Evolutionary conservation across 345 rosid species (phyloP).

Genomic region (Lepidium sativum): DNA sequence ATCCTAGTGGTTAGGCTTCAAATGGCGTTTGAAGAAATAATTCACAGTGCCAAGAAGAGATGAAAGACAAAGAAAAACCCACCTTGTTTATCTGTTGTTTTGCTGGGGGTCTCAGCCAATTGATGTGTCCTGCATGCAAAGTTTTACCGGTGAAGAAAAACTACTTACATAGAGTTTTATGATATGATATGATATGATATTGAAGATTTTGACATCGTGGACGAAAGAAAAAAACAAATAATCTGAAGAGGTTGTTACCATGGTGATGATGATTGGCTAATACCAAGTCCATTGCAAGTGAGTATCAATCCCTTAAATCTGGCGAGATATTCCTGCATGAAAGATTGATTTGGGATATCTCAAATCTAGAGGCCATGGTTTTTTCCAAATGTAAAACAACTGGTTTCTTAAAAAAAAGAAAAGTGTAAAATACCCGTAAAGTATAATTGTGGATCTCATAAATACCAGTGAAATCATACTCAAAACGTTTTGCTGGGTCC

Average conservation of each 20-base stretch:
- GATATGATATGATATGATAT: slow-evolving; percentile 9
- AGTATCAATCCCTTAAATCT: slow-evolving; percentile 90
- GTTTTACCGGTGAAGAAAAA: not conserved
- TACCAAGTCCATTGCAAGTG: slow-evolving; percentile 90
- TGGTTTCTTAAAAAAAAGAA: not conserved
- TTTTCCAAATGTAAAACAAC: not conserved
- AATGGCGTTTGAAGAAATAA: not conserved
- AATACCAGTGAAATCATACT: slow-evolving; percentile 71
- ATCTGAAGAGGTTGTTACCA: slow-evolving; percentile 34
- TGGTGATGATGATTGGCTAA: slow-evolving; percentile 43
- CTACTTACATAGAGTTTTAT: slow-evolving; percentile 1
- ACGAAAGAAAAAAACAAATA: not conserved
- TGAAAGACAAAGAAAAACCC: not conserved
- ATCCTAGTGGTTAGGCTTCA: not conserved
- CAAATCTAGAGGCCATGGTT: not conserved
- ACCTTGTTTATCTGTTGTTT: slow-evolving; percentile 39
- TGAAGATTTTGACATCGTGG: not conserved
- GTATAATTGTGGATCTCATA: slow-evolving; percentile 73
- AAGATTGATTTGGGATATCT: not conserved
- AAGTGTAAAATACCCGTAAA: slow-evolving; percentile 46
- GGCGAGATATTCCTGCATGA: slow-evolving; percentile 66
- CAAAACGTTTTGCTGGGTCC: slow-evolving; percentile 66
- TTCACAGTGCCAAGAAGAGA: not conserved
- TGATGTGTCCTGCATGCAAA: slow-evolving; percentile 42
- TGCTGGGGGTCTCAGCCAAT: slow-evolving; percentile 30